Conservation (phyloP, 306 rosid species). For the Prunus kanzakura region DNA sequence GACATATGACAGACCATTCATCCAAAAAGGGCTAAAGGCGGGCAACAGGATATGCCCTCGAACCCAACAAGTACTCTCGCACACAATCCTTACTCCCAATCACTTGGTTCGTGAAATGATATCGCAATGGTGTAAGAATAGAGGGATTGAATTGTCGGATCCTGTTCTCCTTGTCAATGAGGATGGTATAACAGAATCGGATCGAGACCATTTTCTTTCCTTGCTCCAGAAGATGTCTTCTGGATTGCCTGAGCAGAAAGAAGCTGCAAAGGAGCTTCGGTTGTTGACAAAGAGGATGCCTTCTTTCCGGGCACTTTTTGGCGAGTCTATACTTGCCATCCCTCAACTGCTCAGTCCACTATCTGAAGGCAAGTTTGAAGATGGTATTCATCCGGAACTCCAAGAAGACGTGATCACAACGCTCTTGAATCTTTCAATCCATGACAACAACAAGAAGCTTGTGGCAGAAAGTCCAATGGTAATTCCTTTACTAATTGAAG, state of each 20-base stretch:
- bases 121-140: slow-evolving; percentile 61
- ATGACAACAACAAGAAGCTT: slow-evolving; percentile 78
- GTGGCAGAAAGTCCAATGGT: slow-evolving; percentile 81
- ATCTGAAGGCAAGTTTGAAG: slow-evolving; percentile 40
- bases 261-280: slow-evolving; percentile 83
- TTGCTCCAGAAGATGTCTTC: slow-evolving; percentile 74
- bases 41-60: slow-evolving; percentile 82
- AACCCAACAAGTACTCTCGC: slow-evolving; percentile 77
- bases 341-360: slow-evolving; percentile 67
- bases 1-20: slow-evolving; percentile 83
- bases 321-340: slow-evolving; percentile 62
- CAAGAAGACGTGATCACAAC: slow-evolving; percentile 89
- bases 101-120: slow-evolving; percentile 67
- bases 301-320: slow-evolving; percentile 69
- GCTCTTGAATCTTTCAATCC: slow-evolving; percentile 81
- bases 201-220: slow-evolving; percentile 49
- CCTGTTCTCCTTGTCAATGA: slow-evolving; percentile 40
- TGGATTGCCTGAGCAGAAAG: slow-evolving; percentile 56
- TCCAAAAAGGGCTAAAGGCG: slow-evolving; percentile 69
- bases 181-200: slow-evolving; percentile 57
- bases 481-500: slow-evolving; percentile 57
- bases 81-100: slow-evolving; percentile 77
- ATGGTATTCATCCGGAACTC: slow-evolving; percentile 43
- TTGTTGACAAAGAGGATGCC: slow-evolving; percentile 78
- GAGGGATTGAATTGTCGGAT: slow-evolving; percentile 60